Base-by-base conservation (phyloP, 306 rosid genomes). In the Sicyos edulis region DNA sequence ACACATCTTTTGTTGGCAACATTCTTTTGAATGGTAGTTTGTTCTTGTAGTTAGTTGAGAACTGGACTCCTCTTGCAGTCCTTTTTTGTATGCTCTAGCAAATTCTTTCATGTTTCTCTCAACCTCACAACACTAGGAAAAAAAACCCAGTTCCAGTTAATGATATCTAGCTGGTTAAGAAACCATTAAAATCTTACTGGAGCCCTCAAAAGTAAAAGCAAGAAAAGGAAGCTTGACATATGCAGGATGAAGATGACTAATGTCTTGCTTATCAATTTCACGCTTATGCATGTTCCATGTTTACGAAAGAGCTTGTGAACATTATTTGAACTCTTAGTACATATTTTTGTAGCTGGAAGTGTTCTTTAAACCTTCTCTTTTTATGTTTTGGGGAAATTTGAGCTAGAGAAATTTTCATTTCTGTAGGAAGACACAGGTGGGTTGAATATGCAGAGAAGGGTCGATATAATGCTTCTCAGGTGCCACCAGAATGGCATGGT, bases 401-500 rank as follows among this genome's bases (percentile, higher is more conserved):
- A 66, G 55, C 17, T 45, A 44, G 54, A 7, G 13, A 66, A 45
- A 44, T 20, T 15, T 20, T 13, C 44, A 22, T 68, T 24, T 68
- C 42, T 72, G 61, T 74, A 93, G 98, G 98, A 79, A 89, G 98
- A 70, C 98, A 93, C 86, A 90, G 98, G 87, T 93, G 98, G 98
- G 95, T 93, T 73, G 98, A 93, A 83, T 93, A 93, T 82, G 98
- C 95, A 34, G 96, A 90, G 80, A 93, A 93, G 80, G 26, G 77
- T 71, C 92, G 98, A 75, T 93, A 90, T 78, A 93, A 93, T 45
- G 97, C 98, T 71, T 93, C 98, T 79, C 98, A 93, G 84, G 98
- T 93, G 69, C 98, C 98, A 34, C 32, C 98, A 63, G 98, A 93
- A 80, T 93, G 98, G 98, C 98, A 93, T 57, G 98, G 98, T 79